Conservation (phyloP, 192 early-diverging fungal species). For the Dissophora ornata region DNA sequence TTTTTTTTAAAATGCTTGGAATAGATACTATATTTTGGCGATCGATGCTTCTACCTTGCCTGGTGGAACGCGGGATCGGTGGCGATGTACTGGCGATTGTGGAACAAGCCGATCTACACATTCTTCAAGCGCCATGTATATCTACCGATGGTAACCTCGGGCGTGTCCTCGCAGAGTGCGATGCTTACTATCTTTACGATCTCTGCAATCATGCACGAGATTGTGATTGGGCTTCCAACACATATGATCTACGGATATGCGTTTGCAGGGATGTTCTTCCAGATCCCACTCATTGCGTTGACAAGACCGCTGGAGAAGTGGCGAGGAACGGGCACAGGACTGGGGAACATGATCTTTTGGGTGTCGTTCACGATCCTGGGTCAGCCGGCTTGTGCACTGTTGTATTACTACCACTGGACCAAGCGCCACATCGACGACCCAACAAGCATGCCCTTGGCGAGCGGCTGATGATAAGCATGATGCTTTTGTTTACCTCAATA, state of each 20-base stretch:
- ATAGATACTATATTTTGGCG: slow-evolving; percentile 83
- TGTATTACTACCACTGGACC: slow-evolving; percentile 76
- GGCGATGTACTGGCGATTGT: slow-evolving; percentile 87
- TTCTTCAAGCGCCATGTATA: slow-evolving; percentile 92
- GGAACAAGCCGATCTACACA: slow-evolving; percentile 91
- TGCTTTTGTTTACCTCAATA: no score
- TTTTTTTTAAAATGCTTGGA: no score
- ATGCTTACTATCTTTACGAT: slow-evolving; percentile 78
- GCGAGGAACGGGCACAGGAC: slow-evolving; percentile 72
- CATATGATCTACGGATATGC: slow-evolving; percentile 84
- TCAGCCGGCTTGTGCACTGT: slow-evolving; percentile 76
- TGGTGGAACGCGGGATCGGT: slow-evolving; percentile 93
- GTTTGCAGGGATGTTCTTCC: slow-evolving; percentile 82
- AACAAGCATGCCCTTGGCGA: no score
- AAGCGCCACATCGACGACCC: slow-evolving; percentile 38
- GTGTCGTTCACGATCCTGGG: slow-evolving; percentile 84
- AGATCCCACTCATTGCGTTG: slow-evolving; percentile 81
- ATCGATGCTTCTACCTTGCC: slow-evolving; percentile 86
- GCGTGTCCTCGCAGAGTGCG: slow-evolving; percentile 65
- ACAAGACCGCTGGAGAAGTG: slow-evolving; percentile 76
- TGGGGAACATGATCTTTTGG: slow-evolving; percentile 87
- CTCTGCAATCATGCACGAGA: slow-evolving; percentile 88
- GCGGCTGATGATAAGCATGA: no score
- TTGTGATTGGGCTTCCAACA: slow-evolving; percentile 86
- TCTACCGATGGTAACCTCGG: slow-evolving; percentile 79